These are phyloP conservation scores for Sodiomyces alkalinus DNA, from an alignment of 2,329 filamentous ascomycete species.

Conservation along the genomic window DNA sequence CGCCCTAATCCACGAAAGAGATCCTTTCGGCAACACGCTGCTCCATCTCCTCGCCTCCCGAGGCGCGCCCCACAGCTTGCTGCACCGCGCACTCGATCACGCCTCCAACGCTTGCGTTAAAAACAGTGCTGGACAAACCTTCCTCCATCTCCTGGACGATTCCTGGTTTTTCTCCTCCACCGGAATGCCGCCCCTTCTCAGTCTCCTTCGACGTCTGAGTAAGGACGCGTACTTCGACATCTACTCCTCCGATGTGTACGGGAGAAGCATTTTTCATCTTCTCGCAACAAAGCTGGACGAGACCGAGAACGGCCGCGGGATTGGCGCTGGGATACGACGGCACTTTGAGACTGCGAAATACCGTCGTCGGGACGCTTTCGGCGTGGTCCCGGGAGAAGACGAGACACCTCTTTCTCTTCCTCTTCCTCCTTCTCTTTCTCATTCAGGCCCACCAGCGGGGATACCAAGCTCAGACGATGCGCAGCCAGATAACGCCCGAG, in stretches of 20 bases:
- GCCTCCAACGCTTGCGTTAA: conserved; percentile 5
- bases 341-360: conserved; percentile 16
- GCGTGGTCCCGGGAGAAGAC: conserved; percentile 12
- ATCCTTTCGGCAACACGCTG: conserved; percentile 31
- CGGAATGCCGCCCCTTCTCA: conserved; percentile 12
- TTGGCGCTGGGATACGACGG: too few relatives aligned
- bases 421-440: too few relatives aligned
- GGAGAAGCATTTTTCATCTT: conserved; percentile 36
- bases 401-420: background rate
- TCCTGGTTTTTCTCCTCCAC: conserved; percentile 15
- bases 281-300: conserved; percentile 13
- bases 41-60: conserved; percentile 30
- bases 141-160: conserved; percentile 26
- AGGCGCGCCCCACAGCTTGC: conserved; percentile 12
- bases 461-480: too few relatives aligned
- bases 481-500: background rate
- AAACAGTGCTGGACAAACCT: conserved; percentile 32
- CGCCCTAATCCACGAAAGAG: conserved; percentile 12
- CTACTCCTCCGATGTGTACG: conserved; percentile 29
- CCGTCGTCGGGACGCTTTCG: conserved; percentile 34
- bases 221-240: conserved; percentile 15
- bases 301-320: background rate
- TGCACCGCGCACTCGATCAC: conserved; percentile 13
- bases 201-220: conserved; percentile 12
- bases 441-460: too few relatives aligned